These are phyloP conservation scores for Alternaria burnsii DNA, from an alignment of 2,329 filamentous ascomycete genomes.

Conservation along the genomic window DNA sequence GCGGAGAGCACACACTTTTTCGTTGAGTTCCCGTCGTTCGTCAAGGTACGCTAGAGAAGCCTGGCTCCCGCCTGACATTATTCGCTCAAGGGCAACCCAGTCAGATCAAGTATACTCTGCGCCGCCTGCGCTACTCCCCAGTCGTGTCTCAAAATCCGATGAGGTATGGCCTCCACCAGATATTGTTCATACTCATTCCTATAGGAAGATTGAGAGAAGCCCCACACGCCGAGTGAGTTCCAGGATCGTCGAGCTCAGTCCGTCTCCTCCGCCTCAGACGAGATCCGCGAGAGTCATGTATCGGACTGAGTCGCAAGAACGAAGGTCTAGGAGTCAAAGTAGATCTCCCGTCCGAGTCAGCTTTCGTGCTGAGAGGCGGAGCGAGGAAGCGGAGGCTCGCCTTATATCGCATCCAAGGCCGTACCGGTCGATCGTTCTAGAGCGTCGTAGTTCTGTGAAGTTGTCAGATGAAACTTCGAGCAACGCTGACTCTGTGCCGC, in stretches of 20 bases:
- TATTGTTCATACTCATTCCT: constrained; percentile 33
- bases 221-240: constrained; percentile 20
- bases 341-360: constrained; percentile 19
- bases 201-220: constrained; percentile 22
- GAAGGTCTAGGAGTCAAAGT: constrained; percentile 20
- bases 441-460: constrained; percentile 21
- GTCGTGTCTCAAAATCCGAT: constrained; percentile 15
- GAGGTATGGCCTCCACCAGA: constrained; percentile 38
- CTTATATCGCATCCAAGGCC: constrained; percentile 38
- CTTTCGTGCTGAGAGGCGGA: constrained; percentile 14
- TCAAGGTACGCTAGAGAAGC: constrained; percentile 27
- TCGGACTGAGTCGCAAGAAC: constrained; percentile 28
- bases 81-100: constrained; percentile 14
- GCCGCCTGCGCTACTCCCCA: constrained; percentile 6
- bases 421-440: constrained; percentile 31
- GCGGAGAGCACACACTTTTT: constrained; percentile 26
- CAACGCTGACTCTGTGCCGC: constrained; percentile 20
- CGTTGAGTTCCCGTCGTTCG: constrained; percentile 30
- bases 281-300: constrained; percentile 25
- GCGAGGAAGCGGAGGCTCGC: constrained; percentile 32
- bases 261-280: constrained; percentile 33
- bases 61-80: constrained; percentile 31
- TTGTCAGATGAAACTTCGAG: constrained; percentile 31
- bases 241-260: constrained; percentile 35
- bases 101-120: constrained; percentile 3